Conservation (phyloP, 306 rosid species). For the Lablab purpureus region DNA sequence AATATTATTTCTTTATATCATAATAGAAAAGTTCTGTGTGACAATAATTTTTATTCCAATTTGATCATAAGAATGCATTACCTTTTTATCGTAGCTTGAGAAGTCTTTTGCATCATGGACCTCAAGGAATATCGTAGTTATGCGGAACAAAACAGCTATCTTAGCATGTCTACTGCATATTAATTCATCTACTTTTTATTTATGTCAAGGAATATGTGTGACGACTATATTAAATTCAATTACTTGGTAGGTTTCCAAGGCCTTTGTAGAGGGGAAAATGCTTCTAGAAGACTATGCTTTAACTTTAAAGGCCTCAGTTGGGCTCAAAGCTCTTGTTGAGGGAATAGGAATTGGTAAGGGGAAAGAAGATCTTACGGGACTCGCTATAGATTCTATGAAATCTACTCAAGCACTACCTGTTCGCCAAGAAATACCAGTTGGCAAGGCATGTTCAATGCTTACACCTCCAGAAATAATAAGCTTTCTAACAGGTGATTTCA, state of each 20-base stretch:
- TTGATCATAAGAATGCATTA: conserved; percentile 21
- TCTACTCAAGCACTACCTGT: conserved; percentile 58
- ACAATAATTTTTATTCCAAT: background rate
- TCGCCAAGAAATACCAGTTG: conserved; percentile 85
- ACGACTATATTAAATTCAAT: conserved; percentile 39
- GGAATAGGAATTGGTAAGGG: conserved; percentile 89
- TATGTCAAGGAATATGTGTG: conserved; percentile 5
- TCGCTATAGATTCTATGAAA: conserved; percentile 59
- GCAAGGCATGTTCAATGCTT: conserved; percentile 83
- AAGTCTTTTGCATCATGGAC: conserved; percentile 30
- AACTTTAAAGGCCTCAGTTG: conserved; percentile 66
- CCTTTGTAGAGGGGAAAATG: conserved; percentile 74
- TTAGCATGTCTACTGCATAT: conserved; percentile 13
- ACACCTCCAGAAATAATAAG: conserved; percentile 70
- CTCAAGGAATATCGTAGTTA: conserved; percentile 40
- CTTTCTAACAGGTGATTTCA: conserved; percentile 81
- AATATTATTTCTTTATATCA: conserved; percentile 3
- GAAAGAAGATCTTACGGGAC: conserved; percentile 80
- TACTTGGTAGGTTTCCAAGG: conserved; percentile 69
- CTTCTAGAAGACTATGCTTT: conserved; percentile 73
- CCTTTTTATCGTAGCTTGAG: conserved; percentile 38
- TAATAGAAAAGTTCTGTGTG: background rate
- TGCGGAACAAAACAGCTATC: conserved; percentile 30
- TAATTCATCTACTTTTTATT: conserved; percentile 24
- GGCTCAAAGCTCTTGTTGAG: conserved; percentile 78